Evolutionary conservation across 1,284 basidiomycete species (phyloP).

Genomic region (Entoloma clypeatum): DNA sequence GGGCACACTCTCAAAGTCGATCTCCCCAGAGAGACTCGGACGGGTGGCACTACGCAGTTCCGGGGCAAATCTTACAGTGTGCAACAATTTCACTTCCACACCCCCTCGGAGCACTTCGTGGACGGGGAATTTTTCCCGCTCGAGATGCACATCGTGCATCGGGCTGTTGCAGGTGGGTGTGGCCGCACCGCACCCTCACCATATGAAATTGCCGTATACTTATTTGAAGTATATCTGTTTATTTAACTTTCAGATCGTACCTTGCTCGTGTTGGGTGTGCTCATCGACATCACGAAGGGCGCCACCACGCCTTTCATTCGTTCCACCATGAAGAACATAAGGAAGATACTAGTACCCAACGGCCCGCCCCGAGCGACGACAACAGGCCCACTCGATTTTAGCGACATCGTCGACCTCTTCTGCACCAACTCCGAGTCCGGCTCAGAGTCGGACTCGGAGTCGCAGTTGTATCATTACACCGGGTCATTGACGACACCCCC

Average conservation of each 20-base stretch:
- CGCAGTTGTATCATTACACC: slow-evolving; percentile 7
- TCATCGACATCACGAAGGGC: slow-evolving; percentile 8
- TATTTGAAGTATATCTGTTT: neutral
- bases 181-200: neutral
- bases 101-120: slow-evolving; percentile 14
- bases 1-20: slow-evolving; percentile 7
- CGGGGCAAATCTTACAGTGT: slow-evolving; percentile 3
- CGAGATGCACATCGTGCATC: slow-evolving; percentile 14
- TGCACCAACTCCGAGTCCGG: neutral
- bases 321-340: neutral
- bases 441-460: no score
- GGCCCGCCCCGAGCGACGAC: neutral
- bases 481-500: slow-evolving; percentile 16
- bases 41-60: neutral
- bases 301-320: slow-evolving; percentile 5
- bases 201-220: neutral
- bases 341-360: neutral
- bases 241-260: neutral
- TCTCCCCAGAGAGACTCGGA: no score
- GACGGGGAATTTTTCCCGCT: slow-evolving; percentile 11
- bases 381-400: slow-evolving; percentile 1
- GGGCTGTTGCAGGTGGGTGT: slow-evolving; percentile 1
- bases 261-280: slow-evolving; percentile 7
- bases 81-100: slow-evolving; percentile 14
- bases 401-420: slow-evolving; percentile 3